Conservation (phyloP, 257 asterid genomes). For the Penstemon barbatus region DNA sequence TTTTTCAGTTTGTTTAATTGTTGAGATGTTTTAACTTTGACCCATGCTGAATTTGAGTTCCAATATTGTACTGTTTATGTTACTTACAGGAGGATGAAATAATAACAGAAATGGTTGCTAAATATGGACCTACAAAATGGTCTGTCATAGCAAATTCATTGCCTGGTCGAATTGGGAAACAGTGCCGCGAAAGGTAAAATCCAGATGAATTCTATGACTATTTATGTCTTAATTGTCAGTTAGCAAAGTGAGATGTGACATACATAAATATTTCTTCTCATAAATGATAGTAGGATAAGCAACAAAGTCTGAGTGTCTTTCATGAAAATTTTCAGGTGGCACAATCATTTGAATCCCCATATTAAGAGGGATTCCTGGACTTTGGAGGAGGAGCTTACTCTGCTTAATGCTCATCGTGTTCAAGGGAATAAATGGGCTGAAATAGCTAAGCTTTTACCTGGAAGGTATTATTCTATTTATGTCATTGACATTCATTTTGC, state of each 20-base stretch:
- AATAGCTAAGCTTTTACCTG: slow-evolving; percentile 93
- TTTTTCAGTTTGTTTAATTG: slow-evolving; percentile 2
- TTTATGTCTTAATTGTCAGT: slow-evolving; percentile 3
- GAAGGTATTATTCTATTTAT: slow-evolving; percentile 60
- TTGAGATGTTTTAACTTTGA: slow-evolving; percentile 26
- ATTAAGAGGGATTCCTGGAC: slow-evolving; percentile 97
- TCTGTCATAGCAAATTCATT: slow-evolving; percentile 89
- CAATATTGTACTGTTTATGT: slow-evolving; percentile 27
- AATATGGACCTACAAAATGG: slow-evolving; percentile 97
- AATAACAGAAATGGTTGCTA: slow-evolving; percentile 77
- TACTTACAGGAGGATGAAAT: slow-evolving; percentile 86
- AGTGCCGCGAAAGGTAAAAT: slow-evolving; percentile 96
- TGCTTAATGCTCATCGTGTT: slow-evolving; percentile 77
- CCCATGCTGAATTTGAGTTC: slow-evolving; percentile 13
- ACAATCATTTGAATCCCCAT: slow-evolving; percentile 95
- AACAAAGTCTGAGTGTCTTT: background rate
- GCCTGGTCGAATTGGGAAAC: slow-evolving; percentile 99
- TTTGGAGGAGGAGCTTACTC: slow-evolving; percentile 86
- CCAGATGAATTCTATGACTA: slow-evolving; percentile 16
- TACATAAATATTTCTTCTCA: background rate
- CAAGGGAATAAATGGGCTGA: slow-evolving; percentile 99
- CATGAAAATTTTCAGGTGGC: slow-evolving; percentile 70
- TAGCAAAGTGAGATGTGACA: slow-evolving; percentile 19
- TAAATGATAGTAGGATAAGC: slow-evolving; percentile 15
- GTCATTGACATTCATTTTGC: slow-evolving; percentile 12